These are phyloP conservation scores for Aspergillus coremiiformis DNA, from an alignment of 495 filamentous ascomycete genomes.

Conservation along the genomic window DNA sequence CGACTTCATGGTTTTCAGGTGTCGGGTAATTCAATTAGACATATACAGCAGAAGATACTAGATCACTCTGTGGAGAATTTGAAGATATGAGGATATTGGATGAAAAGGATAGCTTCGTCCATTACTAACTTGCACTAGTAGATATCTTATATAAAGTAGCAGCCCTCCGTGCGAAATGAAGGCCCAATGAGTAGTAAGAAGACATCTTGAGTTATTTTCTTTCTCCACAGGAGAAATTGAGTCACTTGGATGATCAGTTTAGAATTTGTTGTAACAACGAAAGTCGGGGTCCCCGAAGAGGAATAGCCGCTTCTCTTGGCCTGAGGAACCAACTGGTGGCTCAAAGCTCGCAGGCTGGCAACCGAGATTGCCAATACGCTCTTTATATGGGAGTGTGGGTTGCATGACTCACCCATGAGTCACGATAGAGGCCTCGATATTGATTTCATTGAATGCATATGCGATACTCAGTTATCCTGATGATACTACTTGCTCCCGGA, in stretches of 20 bases:
- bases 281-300: constrained; percentile 29
- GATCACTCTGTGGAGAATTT: not conserved
- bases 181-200: not conserved
- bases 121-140: not conserved
- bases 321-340: not conserved
- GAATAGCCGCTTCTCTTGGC: constrained; percentile 13
- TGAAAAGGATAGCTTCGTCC: not conserved
- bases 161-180: not conserved
- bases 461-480: not conserved
- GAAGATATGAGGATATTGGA: not conserved
- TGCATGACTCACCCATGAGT: not conserved
- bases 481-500: not conserved
- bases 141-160: not conserved
- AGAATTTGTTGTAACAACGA: not conserved
- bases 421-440: not conserved
- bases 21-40: not conserved
- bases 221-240: not conserved
- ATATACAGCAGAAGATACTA: not conserved
- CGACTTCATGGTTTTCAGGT: constrained; percentile 12
- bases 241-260: not conserved
- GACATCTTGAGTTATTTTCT: not conserved
- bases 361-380: not conserved
- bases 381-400: not conserved
- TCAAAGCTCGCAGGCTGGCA: not conserved
- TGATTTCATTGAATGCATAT: not conserved